Evolutionary conservation across 2,329 filamentous ascomycete species (phyloP).

Genomic region (Neurospora crassa): DNA sequence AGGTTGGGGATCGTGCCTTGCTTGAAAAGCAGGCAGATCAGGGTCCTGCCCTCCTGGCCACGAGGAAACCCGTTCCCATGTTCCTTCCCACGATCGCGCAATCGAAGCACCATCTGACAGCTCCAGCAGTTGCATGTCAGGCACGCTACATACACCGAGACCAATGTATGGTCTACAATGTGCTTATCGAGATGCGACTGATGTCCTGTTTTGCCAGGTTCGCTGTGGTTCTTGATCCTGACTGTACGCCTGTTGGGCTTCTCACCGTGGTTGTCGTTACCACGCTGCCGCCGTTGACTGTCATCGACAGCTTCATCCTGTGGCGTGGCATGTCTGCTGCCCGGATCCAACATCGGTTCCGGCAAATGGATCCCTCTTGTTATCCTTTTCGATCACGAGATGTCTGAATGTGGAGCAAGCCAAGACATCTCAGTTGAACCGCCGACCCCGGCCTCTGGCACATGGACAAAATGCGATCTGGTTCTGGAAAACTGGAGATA

Average conservation of each 20-base stretch:
- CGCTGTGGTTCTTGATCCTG: not conserved
- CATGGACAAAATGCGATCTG: not conserved
- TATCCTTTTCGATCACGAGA: not conserved
- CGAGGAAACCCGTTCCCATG: not conserved
- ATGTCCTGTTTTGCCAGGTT: not conserved
- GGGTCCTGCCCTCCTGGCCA: not conserved
- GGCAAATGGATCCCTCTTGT: not conserved
- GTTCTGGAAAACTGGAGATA: not conserved
- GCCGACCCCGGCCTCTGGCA: not conserved
- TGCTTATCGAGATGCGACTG: not conserved
- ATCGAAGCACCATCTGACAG: not conserved
- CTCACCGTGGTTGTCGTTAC: not conserved
- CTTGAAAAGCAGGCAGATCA: not conserved
- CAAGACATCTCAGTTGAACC: not conserved
- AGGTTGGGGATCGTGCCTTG: not conserved
- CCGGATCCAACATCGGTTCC: not conserved
- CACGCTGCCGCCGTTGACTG: not conserved
- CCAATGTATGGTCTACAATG: not conserved
- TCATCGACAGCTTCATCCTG: not conserved
- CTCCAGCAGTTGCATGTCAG: not conserved
- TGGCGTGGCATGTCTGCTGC: not conserved
- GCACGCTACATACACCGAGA: not conserved
- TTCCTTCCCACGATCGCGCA: not conserved
- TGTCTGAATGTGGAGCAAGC: not conserved
- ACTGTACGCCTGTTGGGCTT: not conserved